Percentiles rank a stretch among this genome's conserved stretches.
Evolutionary conservation across 2,329 filamentous ascomycete species (phyloP).

Genomic region (Monosporascus sp.): DNA sequence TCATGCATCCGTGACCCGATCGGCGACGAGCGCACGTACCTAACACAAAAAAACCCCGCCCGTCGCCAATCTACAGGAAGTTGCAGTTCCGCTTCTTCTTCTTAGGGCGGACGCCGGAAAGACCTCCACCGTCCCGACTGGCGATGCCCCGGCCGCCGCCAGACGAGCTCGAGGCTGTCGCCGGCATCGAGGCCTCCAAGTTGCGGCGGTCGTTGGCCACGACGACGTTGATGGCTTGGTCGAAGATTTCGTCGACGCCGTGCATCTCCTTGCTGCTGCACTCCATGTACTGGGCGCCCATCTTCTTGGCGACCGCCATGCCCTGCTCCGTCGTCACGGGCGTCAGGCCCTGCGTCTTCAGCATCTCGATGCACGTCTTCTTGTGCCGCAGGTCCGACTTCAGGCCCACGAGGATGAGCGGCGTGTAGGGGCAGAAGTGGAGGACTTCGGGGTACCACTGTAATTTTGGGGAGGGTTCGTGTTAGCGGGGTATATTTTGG

Average conservation of each 20-base stretch:
- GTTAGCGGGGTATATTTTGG: constrained; percentile 16
- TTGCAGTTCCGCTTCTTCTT: constrained; percentile 82
- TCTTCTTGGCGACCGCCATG: constrained; percentile 79
- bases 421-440: constrained; percentile 97
- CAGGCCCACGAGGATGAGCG: constrained; percentile 88
- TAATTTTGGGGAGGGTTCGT: constrained; percentile 4
- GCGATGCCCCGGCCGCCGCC: constrained; percentile 24
- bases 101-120: constrained; percentile 48
- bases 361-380: constrained; percentile 94
- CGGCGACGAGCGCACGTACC: not conserved
- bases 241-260: constrained; percentile 95
- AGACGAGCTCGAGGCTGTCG: constrained; percentile 25
- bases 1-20: not conserved
- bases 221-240: constrained; percentile 82
- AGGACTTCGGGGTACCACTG: constrained; percentile 99
- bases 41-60: not conserved
- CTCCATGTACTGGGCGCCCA: constrained; percentile 94
- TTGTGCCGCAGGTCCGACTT: constrained; percentile 96
- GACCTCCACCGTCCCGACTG: constrained; percentile 29
- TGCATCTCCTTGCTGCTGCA: constrained; percentile 97
- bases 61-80: constrained; percentile 54
- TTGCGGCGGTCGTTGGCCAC: constrained; percentile 73
- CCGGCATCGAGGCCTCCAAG: constrained; percentile 43
- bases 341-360: constrained; percentile 94
- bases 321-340: constrained; percentile 92